These are phyloP conservation scores for Aureobasidium sp. DNA, from an alignment of 2,329 filamentous ascomycete genomes.

Conservation along the genomic window DNA sequence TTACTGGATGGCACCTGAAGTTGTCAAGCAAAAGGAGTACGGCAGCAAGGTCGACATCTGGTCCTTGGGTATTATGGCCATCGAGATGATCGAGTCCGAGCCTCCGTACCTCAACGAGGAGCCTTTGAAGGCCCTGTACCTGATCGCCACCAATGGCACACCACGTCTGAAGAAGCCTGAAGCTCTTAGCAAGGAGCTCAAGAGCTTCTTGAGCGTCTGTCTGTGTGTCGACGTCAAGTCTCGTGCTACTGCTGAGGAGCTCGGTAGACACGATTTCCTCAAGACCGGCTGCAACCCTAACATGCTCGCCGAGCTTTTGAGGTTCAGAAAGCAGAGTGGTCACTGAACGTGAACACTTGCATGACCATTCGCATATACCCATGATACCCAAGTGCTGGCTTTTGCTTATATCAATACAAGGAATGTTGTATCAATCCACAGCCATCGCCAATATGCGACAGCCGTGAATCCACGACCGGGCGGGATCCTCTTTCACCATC, in stretches of 20 bases:
- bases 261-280: conserved; percentile 88
- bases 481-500: not conserved
- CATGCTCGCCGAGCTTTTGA: conserved; percentile 78
- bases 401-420: not conserved
- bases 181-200: conserved; percentile 94
- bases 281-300: conserved; percentile 79
- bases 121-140: conserved; percentile 90
- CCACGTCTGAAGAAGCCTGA: conserved; percentile 96
- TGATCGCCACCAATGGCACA: conserved; percentile 97
- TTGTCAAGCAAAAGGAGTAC: conserved; percentile 99
- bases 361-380: conserved; percentile 1
- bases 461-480: not conserved
- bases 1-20: conserved; percentile 99
- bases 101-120: conserved; percentile 97
- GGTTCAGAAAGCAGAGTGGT: conserved; percentile 57
- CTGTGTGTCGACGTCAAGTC: conserved; percentile 95
- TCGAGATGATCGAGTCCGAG: conserved; percentile 99
- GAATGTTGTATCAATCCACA: not conserved
- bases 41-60: conserved; percentile 98
- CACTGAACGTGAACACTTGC: conserved; percentile 1
- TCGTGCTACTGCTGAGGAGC: conserved; percentile 82
- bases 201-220: conserved; percentile 93
- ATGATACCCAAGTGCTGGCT: conserved; percentile 4
- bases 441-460: not conserved
- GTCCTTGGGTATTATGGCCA: conserved; percentile 98